Base-by-base conservation (phyloP, 1,284 basidiomycete species). In the Salmacisia buchloeana region DNA sequence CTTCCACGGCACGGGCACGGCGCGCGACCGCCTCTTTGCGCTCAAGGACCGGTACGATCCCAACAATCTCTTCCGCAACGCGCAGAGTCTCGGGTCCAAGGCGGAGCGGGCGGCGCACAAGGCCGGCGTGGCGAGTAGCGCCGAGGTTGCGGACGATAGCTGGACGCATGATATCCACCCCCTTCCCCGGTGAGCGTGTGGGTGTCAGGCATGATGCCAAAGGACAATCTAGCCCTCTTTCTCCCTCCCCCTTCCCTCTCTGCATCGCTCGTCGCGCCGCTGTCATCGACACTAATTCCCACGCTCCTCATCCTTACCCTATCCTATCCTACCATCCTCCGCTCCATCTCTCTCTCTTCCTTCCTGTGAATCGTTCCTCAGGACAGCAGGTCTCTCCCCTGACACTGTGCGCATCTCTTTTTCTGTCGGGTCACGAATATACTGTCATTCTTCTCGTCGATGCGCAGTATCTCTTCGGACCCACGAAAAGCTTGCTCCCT, bases 31-130 rank as follows among this genome's bases (percentile, higher is more conserved):
- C 18, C 36, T 59, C 34, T 67, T 71, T 35, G 59, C 56, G 5
- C 63, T 74, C 58, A 75, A 75, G 63, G 62, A 65, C 58, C 39
- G 64, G 36, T 43, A 74, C 10, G 73, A 75, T 46, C 71, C 72
- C 2, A 15, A 45, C 21, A 75, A 73, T 39, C 60, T 69, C 25
- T 73, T 73, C 36, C 66, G 71, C 56, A 70, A 69, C 25, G 68
- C 73, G 21, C 71, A 73, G 62, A 68, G 18, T 23, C 25, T 59
- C 31, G 58, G 58, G 46, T 27, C 23, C 12, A 52, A 52, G 29
- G 46, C 46, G 46, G 46, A 52, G 29, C 23, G 46, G 29, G 46
- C 15, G 10, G 23, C 21, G n/a, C 1, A 4, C 13, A 52, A 52
- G 46, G 23, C 15, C 7, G 46, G 23, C 7, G 46, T 7, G 5